A percentile compares a stretch with the other conserved stretches of the same genome.
Conservation (phyloP, 768 basidiomycete genomes). For the Trichaptum fuscoviolaceum region DNA sequence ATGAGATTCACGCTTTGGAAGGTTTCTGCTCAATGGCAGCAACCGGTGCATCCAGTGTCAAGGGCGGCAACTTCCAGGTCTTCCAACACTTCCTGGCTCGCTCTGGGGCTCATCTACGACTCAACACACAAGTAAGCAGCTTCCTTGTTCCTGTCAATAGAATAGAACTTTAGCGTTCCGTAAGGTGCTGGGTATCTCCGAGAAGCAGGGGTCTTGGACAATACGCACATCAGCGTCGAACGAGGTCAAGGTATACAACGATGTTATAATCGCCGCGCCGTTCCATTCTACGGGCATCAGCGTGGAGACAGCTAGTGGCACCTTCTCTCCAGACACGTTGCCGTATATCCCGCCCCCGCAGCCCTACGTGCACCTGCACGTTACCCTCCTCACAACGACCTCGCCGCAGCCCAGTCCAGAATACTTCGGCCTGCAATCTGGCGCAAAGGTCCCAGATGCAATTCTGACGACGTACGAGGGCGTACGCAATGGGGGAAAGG, state of each 20-base stretch:
- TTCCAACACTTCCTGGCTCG: constrained; percentile 76
- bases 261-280: constrained; percentile 84
- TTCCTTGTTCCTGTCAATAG: constrained; percentile 40
- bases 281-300: constrained; percentile 62
- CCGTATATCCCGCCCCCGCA: constrained; percentile 44
- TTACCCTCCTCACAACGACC: constrained; percentile 84
- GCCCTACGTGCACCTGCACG: constrained; percentile 80
- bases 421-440: constrained; percentile 59
- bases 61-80: constrained; percentile 79
- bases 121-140: constrained; percentile 59
- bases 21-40: constrained; percentile 71
- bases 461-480: constrained; percentile 72
- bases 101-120: constrained; percentile 62
- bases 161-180: constrained; percentile 36
- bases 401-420: constrained; percentile 50
- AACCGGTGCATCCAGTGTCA: constrained; percentile 54
- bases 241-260: constrained; percentile 41
- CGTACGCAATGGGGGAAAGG: constrained; percentile 44
- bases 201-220: constrained; percentile 11
- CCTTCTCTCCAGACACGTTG: constrained; percentile 22
- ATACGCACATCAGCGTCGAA: constrained; percentile 9
- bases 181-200: constrained; percentile 10
- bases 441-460: constrained; percentile 47
- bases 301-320: background rate
- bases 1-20: constrained; percentile 71